phyloP scores from a whole-genome alignment of 2,329 filamentous ascomycete species.

The Cadophora sp. region DNA sequence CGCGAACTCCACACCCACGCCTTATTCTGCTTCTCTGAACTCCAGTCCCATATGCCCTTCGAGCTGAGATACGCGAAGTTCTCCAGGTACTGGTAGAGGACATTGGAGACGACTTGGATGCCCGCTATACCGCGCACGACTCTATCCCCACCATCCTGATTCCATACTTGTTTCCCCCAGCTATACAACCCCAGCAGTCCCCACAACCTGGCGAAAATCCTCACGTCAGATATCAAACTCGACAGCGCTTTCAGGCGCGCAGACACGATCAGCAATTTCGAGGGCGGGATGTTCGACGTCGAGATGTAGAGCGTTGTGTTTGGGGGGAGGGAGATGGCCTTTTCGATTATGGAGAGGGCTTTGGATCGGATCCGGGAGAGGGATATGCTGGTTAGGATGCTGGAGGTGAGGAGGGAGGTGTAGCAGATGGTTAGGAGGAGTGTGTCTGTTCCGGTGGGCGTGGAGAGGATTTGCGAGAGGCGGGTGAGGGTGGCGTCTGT shows the following conservation, averaged over 20 bases:
- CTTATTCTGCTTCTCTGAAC: slow-evolving; percentile 60
- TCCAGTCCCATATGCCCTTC: slow-evolving; percentile 72
- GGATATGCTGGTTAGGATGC: slow-evolving; percentile 58
- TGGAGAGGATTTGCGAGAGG: slow-evolving; percentile 69
- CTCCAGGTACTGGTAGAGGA: slow-evolving; percentile 80
- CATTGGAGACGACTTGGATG: slow-evolving; percentile 71
- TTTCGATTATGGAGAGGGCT: slow-evolving; percentile 58
- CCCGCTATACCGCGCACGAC: slow-evolving; percentile 62
- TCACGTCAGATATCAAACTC: slow-evolving; percentile 70
- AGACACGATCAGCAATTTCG: slow-evolving; percentile 52
- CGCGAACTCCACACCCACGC: slow-evolving; percentile 77
- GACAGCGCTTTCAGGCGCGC: slow-evolving; percentile 64
- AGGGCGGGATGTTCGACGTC: slow-evolving; percentile 34
- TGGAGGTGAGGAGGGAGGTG: slow-evolving; percentile 61
- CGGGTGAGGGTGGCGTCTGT: slow-evolving; percentile 51
- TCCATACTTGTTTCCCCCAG: slow-evolving; percentile 61
- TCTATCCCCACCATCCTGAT: slow-evolving; percentile 46
- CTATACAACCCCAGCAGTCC: slow-evolving; percentile 76
- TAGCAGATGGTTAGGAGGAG: slow-evolving; percentile 75
- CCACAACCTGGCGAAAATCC: slow-evolving; percentile 80
- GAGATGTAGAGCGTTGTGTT: slow-evolving; percentile 54
- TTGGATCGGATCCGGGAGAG: slow-evolving; percentile 62
- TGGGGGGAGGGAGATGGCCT: slow-evolving; percentile 58
- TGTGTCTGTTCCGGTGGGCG: slow-evolving; percentile 72
- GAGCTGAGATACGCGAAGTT: slow-evolving; percentile 79